Evolutionary conservation across 495 filamentous ascomycete genomes (phyloP).

Genomic region (Trichoderma erinaceum): DNA sequence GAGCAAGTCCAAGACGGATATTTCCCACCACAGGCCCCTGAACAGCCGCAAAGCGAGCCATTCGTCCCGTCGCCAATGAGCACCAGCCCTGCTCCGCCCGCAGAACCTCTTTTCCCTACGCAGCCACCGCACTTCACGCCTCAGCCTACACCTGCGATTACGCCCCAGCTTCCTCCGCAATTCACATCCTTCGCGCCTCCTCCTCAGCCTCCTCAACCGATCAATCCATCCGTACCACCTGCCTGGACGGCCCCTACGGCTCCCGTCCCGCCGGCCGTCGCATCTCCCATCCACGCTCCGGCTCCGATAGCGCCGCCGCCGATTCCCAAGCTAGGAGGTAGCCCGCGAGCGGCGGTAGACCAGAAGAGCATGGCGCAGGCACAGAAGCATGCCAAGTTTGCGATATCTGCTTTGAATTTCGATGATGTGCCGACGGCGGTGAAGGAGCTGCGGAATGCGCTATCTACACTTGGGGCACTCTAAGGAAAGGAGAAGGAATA

Average conservation of each 20-base stretch:
- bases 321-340: slow-evolving; percentile 17
- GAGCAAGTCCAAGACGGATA: slow-evolving; percentile 9
- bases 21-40: neutral
- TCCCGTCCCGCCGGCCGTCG: slow-evolving; percentile 24
- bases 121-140: slow-evolving; percentile 18
- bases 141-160: slow-evolving; percentile 20
- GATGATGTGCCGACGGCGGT: slow-evolving; percentile 92
- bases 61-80: slow-evolving; percentile 4
- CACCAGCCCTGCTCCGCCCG: slow-evolving; percentile 8
- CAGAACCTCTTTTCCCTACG: neutral
- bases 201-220: slow-evolving; percentile 27
- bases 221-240: slow-evolving; percentile 15
- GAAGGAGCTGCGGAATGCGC: slow-evolving; percentile 70
- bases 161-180: slow-evolving; percentile 19
- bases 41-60: neutral
- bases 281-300: slow-evolving; percentile 12
- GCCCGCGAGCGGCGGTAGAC: slow-evolving; percentile 42
- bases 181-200: slow-evolving; percentile 18
- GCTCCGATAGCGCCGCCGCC: slow-evolving; percentile 17
- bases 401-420: slow-evolving; percentile 92
- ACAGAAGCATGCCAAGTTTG: slow-evolving; percentile 96
- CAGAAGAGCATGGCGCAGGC: slow-evolving; percentile 71
- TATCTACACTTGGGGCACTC: slow-evolving; percentile 57
- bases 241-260: slow-evolving; percentile 17
- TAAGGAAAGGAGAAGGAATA: neutral